Conservation (phyloP, 179 eudicot genomes). For the Spergularia azorica region DNA sequence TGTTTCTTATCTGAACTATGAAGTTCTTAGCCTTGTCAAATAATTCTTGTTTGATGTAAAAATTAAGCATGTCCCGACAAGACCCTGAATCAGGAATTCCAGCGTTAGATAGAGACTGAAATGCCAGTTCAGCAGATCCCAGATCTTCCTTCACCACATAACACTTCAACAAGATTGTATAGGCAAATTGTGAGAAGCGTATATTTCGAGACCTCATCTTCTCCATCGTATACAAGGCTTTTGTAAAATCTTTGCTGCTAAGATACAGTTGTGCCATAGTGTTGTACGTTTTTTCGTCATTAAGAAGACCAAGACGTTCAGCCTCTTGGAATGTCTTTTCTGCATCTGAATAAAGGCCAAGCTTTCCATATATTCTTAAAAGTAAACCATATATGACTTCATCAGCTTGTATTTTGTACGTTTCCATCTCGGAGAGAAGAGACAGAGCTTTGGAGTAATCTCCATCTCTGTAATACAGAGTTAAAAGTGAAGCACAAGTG, state of each 20-base stretch:
- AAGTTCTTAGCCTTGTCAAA: conserved; percentile 64
- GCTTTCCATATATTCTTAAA: conserved; percentile 86
- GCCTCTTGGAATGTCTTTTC: conserved; percentile 70
- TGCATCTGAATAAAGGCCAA: conserved; percentile 86
- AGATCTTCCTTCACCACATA: conserved; percentile 63
- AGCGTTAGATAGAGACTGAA: conserved; percentile 55
- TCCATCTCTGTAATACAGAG: conserved; percentile 62
- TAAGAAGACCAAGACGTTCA: conserved; percentile 59
- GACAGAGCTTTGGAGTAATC: conserved; percentile 82
- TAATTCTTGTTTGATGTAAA: conserved; percentile 48
- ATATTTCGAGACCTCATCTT: conserved; percentile 60
- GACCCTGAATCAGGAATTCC: conserved; percentile 62
- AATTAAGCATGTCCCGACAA: conserved; percentile 67
- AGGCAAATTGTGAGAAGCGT: conserved; percentile 58
- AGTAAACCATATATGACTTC: conserved; percentile 91
- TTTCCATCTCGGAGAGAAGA: conserved; percentile 84
- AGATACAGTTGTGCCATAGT: conserved; percentile 94
- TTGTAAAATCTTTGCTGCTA: conserved; percentile 47
- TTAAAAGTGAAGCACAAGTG: conserved; percentile 84
- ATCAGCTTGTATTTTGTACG: conserved; percentile 58
- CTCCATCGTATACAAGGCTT: conserved; percentile 63
- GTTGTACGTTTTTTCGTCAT: conserved; percentile 66
- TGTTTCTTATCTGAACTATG: conserved; percentile 53
- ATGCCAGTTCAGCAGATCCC: conserved; percentile 62
- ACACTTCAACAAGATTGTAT: conserved; percentile 63